Base-by-base conservation (phyloP, 306 rosid species). In the Vicia villosa region DNA sequence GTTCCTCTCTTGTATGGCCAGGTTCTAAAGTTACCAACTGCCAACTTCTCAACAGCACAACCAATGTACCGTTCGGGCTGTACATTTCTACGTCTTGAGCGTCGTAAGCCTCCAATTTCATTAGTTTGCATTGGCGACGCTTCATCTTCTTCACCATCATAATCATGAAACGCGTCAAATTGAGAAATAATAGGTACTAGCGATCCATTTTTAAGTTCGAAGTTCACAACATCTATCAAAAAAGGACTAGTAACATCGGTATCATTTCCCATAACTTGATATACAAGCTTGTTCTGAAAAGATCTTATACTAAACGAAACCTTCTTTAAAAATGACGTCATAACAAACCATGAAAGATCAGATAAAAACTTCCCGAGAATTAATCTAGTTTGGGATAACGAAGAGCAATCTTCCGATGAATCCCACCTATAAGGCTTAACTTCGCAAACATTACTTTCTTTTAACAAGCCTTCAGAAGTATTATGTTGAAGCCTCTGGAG, bases 1-100 rank as follows among this genome's bases (percentile, higher is more conserved):
- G 19, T 14, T 56, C 19, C 19, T 38, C 19, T 36, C 71, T 69
- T 87, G 64, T 75, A 50, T 55, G 85, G 84, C 77, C 84, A 72
- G 37, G 70, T 77, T 66, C 88, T 81, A 24, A 82, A 46, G 62
- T 22, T 61, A 49, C 95, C 94, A 76, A 88, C 80, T 40, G 81
- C 87, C 16, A 78, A 65, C 80, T 82, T 86, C 8, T 79, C 50
- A 10, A 69, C 69, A 56, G 72, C 84, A 54, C 77, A 85, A 26
- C 88, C 98, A 64, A 85, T 57, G 70, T 88, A 93, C 10, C 96
- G 94, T 37, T 90, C 90, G 16, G 98, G 97, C 46, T 84, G 91
- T 5, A 85, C 55, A 57, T 77, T 80, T 46, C 89, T 82, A 13
- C 98, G 96, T 61, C 85, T 87, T 54, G 98, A 93, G 43, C 98